A percentile compares a stretch with the other conserved stretches of the same genome.
These are phyloP conservation scores for Umbilicaria muhlenbergii DNA, from an alignment of 495 filamentous ascomycete species.

Conservation along the genomic window DNA sequence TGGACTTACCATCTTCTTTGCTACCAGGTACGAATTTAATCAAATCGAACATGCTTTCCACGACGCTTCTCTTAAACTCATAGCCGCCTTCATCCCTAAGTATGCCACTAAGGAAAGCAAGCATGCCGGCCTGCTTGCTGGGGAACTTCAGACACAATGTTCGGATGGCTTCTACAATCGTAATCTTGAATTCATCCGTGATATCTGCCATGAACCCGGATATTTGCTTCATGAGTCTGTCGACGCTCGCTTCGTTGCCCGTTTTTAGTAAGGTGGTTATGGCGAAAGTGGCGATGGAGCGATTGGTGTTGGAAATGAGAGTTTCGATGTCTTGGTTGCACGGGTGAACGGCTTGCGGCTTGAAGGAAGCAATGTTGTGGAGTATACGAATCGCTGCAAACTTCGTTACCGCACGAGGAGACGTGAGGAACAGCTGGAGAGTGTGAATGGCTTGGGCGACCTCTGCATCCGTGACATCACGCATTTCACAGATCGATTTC, in stretches of 20 bases:
- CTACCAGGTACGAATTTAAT: slow-evolving; percentile 98
- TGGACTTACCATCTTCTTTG: slow-evolving; percentile 64
- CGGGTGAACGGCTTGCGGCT: slow-evolving; percentile 76
- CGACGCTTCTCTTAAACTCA: slow-evolving; percentile 93
- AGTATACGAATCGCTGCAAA: slow-evolving; percentile 96
- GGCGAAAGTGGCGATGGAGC: slow-evolving; percentile 94
- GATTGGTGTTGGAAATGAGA: slow-evolving; percentile 90
- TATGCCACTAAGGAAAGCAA: slow-evolving; percentile 87
- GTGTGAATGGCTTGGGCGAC: slow-evolving; percentile 86
- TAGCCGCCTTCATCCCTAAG: slow-evolving; percentile 94
- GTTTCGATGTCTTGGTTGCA: slow-evolving; percentile 97
- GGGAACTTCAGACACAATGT: slow-evolving; percentile 96
- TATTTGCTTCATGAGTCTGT: slow-evolving; percentile 97
- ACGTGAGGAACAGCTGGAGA: slow-evolving; percentile 90
- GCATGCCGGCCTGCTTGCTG: slow-evolving; percentile 95
- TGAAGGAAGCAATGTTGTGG: slow-evolving; percentile 88
- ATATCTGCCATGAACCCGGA: slow-evolving; percentile 96
- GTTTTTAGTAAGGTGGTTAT: slow-evolving; percentile 97
- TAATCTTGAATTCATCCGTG: slow-evolving; percentile 98
- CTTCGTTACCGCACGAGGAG: slow-evolving; percentile 92
- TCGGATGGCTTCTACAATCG: slow-evolving; percentile 93
- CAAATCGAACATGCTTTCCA: slow-evolving; percentile 98
- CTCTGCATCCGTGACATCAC: slow-evolving; percentile 83
- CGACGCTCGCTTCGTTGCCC: slow-evolving; percentile 91
- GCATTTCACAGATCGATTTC: slow-evolving; percentile 90